Percentiles rank a stretch among this genome's conserved stretches.
Conservation (phyloP, 2,329 filamentous ascomycete genomes). For the Emericellopsis cladophorae region DNA sequence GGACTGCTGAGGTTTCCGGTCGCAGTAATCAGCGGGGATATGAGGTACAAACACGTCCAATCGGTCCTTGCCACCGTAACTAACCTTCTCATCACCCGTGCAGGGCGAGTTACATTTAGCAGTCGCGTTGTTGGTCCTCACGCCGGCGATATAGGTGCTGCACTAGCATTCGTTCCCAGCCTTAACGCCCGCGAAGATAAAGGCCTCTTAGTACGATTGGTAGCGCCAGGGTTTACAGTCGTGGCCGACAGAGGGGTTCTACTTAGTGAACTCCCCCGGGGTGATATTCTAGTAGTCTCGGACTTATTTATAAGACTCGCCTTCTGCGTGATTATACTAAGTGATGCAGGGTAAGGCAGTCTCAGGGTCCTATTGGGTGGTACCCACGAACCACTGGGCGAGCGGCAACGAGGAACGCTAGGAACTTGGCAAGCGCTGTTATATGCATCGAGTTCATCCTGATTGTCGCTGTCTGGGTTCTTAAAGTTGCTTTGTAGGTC, state of each 20-base stretch:
- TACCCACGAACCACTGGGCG: background rate
- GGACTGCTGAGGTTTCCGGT: too few species aligned
- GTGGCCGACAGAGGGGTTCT: slow-evolving; percentile 8
- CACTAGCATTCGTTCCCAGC: slow-evolving; percentile 9
- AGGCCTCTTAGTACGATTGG: slow-evolving; percentile 7
- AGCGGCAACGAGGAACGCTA: background rate
- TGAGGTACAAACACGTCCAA: slow-evolving; percentile 7
- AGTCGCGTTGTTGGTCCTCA: slow-evolving; percentile 3
- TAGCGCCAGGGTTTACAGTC: slow-evolving; percentile 6
- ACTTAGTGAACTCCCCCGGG: slow-evolving; percentile 4
- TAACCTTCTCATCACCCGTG: slow-evolving; percentile 5
- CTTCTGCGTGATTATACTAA: slow-evolving; percentile 3
- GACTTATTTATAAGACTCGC: slow-evolving; percentile 3
- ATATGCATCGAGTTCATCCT: background rate
- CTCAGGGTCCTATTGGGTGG: slow-evolving; percentile 2
- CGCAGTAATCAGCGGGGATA: background rate
- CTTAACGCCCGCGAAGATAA: slow-evolving; percentile 6
- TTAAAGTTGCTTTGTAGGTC: too few species aligned
- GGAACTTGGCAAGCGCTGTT: background rate
- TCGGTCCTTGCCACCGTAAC: slow-evolving; percentile 7
- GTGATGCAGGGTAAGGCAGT: slow-evolving; percentile 4
- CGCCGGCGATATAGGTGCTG: slow-evolving; percentile 5
- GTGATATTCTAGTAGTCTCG: slow-evolving; percentile 2
- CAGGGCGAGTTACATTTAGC: slow-evolving; percentile 6
- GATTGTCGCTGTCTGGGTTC: too few species aligned